These are phyloP conservation scores for Botrytis aclada DNA, from an alignment of 2,329 filamentous ascomycete species.

Conservation along the genomic window DNA sequence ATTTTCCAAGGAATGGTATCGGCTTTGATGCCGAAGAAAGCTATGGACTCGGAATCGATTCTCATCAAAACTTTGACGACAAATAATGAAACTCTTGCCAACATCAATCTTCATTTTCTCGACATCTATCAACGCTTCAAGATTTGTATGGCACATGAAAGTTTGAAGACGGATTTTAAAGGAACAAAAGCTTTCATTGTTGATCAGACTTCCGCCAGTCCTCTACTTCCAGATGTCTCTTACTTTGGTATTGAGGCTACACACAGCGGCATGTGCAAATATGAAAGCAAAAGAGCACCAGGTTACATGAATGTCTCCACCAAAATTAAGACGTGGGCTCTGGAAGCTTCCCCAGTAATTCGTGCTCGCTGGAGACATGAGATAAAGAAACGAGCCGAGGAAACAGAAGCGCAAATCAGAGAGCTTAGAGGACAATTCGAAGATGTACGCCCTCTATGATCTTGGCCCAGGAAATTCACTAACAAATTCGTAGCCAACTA, in stretches of 20 bases:
- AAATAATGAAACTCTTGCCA: slow-evolving; percentile 70
- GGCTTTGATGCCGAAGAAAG: slow-evolving; percentile 60
- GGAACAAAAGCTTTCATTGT: slow-evolving; percentile 64
- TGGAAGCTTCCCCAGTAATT: slow-evolving; percentile 29
- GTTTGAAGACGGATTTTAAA: slow-evolving; percentile 66
- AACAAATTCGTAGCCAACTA: slow-evolving; percentile 17
- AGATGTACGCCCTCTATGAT: slow-evolving; percentile 14
- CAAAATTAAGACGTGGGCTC: slow-evolving; percentile 34
- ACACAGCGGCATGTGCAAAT: slow-evolving; percentile 73
- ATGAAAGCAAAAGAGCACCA: slow-evolving; percentile 59
- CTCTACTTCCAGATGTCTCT: slow-evolving; percentile 64
- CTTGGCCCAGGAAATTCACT: neutral
- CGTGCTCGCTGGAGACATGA: slow-evolving; percentile 32
- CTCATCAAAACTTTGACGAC: slow-evolving; percentile 68
- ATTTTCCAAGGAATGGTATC: slow-evolving; percentile 66
- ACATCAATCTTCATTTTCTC: slow-evolving; percentile 70
- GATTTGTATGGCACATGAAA: slow-evolving; percentile 75
- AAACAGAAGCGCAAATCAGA: slow-evolving; percentile 29
- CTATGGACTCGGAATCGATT: slow-evolving; percentile 65
- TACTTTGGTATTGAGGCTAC: slow-evolving; percentile 73
- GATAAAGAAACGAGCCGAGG: slow-evolving; percentile 27
- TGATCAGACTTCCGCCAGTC: slow-evolving; percentile 66
- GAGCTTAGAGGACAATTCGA: slow-evolving; percentile 29
- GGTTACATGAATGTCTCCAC: slow-evolving; percentile 49
- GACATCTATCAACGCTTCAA: slow-evolving; percentile 69